These are phyloP conservation scores for Lepidium sativum DNA, from an alignment of 345 rosid genomes.

Conservation along the genomic window DNA sequence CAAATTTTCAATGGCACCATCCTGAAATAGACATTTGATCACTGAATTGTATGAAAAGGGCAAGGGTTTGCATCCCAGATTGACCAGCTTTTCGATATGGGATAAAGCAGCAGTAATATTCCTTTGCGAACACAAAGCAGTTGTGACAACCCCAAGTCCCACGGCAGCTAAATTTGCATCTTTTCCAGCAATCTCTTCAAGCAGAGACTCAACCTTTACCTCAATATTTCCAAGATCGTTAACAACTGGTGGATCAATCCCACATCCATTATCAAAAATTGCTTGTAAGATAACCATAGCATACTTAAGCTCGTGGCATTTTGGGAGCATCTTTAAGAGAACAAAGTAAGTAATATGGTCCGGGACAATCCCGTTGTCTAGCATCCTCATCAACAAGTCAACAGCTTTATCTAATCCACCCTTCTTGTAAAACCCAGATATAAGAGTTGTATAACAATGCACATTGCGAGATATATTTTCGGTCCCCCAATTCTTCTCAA, in stretches of 20 bases:
- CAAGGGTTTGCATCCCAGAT: constrained; percentile 41
- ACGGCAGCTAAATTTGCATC: constrained; percentile 32
- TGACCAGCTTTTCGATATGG: constrained; percentile 32
- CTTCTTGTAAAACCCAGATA: constrained; percentile 42
- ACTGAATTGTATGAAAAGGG: constrained; percentile 49
- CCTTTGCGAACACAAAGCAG: constrained; percentile 44
- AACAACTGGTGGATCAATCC: constrained; percentile 21
- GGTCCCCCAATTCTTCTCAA: constrained; percentile 22
- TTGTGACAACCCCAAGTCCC: constrained; percentile 45
- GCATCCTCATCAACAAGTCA: constrained; percentile 40
- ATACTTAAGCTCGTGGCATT: constrained; percentile 42
- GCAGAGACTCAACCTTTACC: constrained; percentile 39
- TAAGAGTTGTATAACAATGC: constrained; percentile 51
- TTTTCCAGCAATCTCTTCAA: constrained; percentile 36
- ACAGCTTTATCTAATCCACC: constrained; percentile 35
- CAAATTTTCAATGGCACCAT: constrained; percentile 34
- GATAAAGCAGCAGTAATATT: constrained; percentile 30
- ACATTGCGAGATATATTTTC: constrained; percentile 31
- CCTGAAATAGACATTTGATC: constrained; percentile 41
- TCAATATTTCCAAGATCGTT: constrained; percentile 16
- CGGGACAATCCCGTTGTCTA: constrained; percentile 43
- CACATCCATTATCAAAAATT: constrained; percentile 40
- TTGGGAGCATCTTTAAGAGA: constrained; percentile 42
- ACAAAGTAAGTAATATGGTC: constrained; percentile 53
- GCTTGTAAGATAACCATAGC: constrained; percentile 40